Conservation (phyloP, 371 early-diverging fungal species). For the Mucor piriformis region DNA sequence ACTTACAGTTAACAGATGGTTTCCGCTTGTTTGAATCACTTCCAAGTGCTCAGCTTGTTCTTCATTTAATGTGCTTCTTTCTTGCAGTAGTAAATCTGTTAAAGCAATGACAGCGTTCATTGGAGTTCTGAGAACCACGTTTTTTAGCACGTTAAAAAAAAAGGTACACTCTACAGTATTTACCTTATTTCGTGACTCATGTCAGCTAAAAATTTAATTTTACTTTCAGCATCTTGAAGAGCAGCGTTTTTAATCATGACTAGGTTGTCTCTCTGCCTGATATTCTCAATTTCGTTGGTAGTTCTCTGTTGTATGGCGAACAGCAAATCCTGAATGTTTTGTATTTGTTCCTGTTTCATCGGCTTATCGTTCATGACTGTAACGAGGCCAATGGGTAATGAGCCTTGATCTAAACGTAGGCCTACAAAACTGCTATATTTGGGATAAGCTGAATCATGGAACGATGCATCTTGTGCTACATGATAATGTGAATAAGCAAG, state of each 20-base stretch:
- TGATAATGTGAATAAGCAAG: slow-evolving; percentile 11
- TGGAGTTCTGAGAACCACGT: slow-evolving; percentile 53
- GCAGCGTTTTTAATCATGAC: slow-evolving; percentile 55
- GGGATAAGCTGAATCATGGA: slow-evolving; percentile 12
- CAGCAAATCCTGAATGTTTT: slow-evolving; percentile 24
- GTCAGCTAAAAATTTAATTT: slow-evolving; percentile 63
- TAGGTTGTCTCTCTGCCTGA: slow-evolving; percentile 47
- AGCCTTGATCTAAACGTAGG: slow-evolving; percentile 15
- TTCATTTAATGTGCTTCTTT: slow-evolving; percentile 48
- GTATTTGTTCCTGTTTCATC: slow-evolving; percentile 12
- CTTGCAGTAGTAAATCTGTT: slow-evolving; percentile 58
- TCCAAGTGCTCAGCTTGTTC: slow-evolving; percentile 61
- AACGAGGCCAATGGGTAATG: slow-evolving; percentile 21
- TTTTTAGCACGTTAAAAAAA: too few relatives aligned
- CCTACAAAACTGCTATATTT: slow-evolving; percentile 22
- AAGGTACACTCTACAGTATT: too few relatives aligned
- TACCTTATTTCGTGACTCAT: slow-evolving; percentile 61
- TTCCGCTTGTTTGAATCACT: slow-evolving; percentile 66
- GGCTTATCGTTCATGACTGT: slow-evolving; percentile 22
- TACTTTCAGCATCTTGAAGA: slow-evolving; percentile 58
- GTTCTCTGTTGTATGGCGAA: slow-evolving; percentile 40
- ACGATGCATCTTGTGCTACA: slow-evolving; percentile 12
- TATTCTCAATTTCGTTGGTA: slow-evolving; percentile 49
- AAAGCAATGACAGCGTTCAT: slow-evolving; percentile 69
- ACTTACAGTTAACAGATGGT: slow-evolving; percentile 53